phyloP scores from a whole-genome alignment of 306 rosid genomes.

The Fagus sylvatica region DNA sequence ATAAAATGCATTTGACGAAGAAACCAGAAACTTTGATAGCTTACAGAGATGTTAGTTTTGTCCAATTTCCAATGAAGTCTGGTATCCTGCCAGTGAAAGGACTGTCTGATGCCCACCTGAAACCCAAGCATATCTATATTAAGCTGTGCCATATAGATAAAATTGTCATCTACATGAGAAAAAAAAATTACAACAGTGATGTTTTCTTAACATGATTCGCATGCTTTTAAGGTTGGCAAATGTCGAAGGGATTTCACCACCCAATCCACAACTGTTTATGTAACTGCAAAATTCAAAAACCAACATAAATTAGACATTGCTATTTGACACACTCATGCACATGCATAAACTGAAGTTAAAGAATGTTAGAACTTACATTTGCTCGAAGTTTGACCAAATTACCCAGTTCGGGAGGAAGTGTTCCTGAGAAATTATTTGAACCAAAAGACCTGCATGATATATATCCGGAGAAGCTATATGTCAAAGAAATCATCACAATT shows the following conservation, averaged over 20 bases:
- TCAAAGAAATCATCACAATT: neutral
- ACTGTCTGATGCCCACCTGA: too few species aligned
- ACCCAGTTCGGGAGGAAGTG: slow-evolving; percentile 34
- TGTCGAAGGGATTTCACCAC: slow-evolving; percentile 33
- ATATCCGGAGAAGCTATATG: neutral
- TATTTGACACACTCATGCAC: neutral
- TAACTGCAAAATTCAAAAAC: slow-evolving; percentile 7
- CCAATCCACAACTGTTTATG: slow-evolving; percentile 6
- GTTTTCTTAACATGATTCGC: slow-evolving; percentile 3
- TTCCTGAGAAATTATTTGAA: slow-evolving; percentile 30
- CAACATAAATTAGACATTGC: neutral
- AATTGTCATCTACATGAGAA: too few species aligned
- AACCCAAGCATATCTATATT: too few species aligned
- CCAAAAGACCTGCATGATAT: slow-evolving; percentile 11
- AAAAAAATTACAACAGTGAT: too few species aligned
- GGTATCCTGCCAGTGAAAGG: too few species aligned
- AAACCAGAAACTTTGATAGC: too few species aligned
- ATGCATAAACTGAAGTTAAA: neutral
- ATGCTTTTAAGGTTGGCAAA: slow-evolving; percentile 23
- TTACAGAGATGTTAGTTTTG: too few species aligned
- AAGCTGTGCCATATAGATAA: too few species aligned
- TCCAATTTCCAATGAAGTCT: too few species aligned
- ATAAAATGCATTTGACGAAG: too few species aligned
- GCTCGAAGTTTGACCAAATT: slow-evolving; percentile 18
- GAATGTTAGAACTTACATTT: slow-evolving; percentile 10